A percentile compares a stretch with the other conserved stretches of the same genome.
Conservation (phyloP, 2,329 filamentous ascomycete species). For the Sarocladium kiliense region DNA sequence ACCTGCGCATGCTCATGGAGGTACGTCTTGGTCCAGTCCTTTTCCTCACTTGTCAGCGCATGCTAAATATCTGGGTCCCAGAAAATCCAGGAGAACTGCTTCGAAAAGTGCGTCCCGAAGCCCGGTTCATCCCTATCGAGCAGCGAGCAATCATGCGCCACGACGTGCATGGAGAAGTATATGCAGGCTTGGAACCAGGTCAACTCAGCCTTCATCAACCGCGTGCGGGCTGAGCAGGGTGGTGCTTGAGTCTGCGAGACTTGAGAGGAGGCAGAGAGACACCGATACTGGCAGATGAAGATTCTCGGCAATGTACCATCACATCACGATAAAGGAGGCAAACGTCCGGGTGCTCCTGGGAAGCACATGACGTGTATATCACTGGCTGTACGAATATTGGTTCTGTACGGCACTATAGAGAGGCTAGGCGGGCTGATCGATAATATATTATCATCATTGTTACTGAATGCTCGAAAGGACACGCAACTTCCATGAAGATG, state of each 20-base stretch:
- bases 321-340: background rate
- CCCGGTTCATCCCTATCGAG: constrained; percentile 62
- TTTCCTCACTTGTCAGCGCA: background rate
- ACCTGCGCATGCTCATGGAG: constrained; percentile 66
- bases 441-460: background rate
- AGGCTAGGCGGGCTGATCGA: background rate
- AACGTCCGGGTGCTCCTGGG: background rate
- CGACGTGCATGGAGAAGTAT: constrained; percentile 79
- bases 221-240: constrained; percentile 53
- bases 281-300: background rate
- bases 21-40: constrained; percentile 30
- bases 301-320: background rate
- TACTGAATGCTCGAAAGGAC: background rate
- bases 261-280: background rate
- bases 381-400: background rate
- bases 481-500: no score
- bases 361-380: constrained; percentile 1
- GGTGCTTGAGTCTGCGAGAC: constrained; percentile 16
- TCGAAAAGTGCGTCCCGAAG: constrained; percentile 69
- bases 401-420: background rate
- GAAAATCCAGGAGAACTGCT: constrained; percentile 81
- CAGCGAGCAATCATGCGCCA: constrained; percentile 66
- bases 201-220: constrained; percentile 61
- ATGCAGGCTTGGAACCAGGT: constrained; percentile 75
- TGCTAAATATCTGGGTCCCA: constrained; percentile 32